Base-by-base conservation (phyloP, 2,329 filamentous ascomycete species). In the Curvularia lunata region DNA sequence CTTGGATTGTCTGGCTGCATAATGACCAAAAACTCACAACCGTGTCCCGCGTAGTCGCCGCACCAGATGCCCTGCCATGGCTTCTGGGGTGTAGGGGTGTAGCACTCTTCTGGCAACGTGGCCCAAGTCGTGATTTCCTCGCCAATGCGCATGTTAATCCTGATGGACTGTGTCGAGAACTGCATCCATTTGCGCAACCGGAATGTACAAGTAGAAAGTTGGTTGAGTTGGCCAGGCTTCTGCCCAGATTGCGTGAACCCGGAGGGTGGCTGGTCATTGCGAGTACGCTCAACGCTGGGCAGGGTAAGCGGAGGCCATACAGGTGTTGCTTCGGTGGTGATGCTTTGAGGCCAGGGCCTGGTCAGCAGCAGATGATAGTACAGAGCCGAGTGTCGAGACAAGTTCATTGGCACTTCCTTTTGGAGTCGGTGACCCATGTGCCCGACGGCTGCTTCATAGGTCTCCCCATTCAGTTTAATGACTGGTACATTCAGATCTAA, bases 51-150 rank as follows among this genome's bases (percentile, higher is more conserved):
- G 70, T 97, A 97, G 73, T 97, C 93, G 0, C 93, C 93, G 16
- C 92, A 89, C 90, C 91, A 98, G 28, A 99, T 91, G 0, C 94
- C 94, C 62, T 92, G 87, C 81, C 88, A 97, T 0, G 92, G 93
- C 72, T 92, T 94, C 53, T 88, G 83, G 9, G 79, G 74, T 0
- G 92, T 96, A 0, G 94, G 92, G 0, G 87, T 95, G 73, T 96
- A 97, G n/a, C 89, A 77, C 2, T 79, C 79, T 3, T 87, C 85
- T 42, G 92, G 87, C 1, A 98, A 80, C 0, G 92, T 96, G 0
- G 90, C 91, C 67, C 86, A 88, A 0, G 85, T 88, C 2, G 81
- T 81, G 18, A 87, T 78, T 42, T 83, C 80, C 64, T 86, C 84
- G 5, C 80, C 81, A 48, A 83, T 78, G 0, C 79, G 75, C 58